These are phyloP conservation scores for Geotrichum fermentans DNA, from an alignment of 1,139 yeast species.

Conservation along the genomic window DNA sequence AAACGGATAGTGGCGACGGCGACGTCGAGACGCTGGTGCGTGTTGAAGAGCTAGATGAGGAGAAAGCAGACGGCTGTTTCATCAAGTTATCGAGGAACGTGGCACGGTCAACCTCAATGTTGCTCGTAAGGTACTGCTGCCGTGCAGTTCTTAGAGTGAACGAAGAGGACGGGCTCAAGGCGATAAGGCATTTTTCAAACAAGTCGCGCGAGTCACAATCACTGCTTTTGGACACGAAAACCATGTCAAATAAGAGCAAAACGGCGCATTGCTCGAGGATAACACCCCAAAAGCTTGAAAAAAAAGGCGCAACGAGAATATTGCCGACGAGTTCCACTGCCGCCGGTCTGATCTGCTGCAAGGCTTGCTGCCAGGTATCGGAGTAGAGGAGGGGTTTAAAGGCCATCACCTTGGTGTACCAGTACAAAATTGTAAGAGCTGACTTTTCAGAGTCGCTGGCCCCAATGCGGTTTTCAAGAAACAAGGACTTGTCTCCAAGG, in stretches of 20 bases:
- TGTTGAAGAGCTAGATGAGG: too few relatives aligned
- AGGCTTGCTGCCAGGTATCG: too few relatives aligned
- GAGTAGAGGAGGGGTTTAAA: too few relatives aligned
- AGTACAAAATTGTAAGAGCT: too few relatives aligned
- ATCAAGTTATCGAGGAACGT: background rate
- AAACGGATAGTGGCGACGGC: background rate
- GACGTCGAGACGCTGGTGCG: too few relatives aligned
- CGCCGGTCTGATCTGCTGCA: too few relatives aligned
- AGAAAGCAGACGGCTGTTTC: background rate
- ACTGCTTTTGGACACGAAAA: background rate
- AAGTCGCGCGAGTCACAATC: background rate
- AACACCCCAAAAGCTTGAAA: too few relatives aligned
- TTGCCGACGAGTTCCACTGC: background rate
- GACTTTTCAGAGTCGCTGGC: too few relatives aligned
- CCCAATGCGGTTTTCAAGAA: too few relatives aligned
- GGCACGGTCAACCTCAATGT: background rate
- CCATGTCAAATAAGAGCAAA: background rate
- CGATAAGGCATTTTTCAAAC: background rate
- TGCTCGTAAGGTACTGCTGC: background rate
- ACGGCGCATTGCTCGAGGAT: conserved; percentile 2
- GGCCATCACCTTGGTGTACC: background rate
- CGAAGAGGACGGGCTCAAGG: background rate
- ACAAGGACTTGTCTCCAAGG: too few relatives aligned
- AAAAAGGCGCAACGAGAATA: too few relatives aligned
- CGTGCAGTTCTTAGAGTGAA: background rate